These are phyloP conservation scores for Candida nanaspora DNA, from an alignment of 805 yeast species.

Conservation along the genomic window DNA sequence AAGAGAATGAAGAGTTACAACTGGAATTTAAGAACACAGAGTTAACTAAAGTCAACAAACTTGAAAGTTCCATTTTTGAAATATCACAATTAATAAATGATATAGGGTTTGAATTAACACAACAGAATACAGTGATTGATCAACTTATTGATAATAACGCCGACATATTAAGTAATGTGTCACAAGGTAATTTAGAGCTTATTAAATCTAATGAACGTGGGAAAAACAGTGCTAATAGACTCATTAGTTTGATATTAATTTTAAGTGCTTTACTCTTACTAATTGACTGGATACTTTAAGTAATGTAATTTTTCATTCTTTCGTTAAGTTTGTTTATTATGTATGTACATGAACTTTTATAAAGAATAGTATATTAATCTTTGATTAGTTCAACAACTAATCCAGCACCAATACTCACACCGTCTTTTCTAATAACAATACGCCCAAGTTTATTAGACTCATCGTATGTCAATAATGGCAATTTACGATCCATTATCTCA, in stretches of 20 bases:
- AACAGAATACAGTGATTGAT: slow-evolving; percentile 66
- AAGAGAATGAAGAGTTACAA: slow-evolving; percentile 50
- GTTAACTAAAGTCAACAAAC: slow-evolving; percentile 48
- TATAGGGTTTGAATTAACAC: slow-evolving; percentile 60
- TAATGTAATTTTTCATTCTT: too few relatives aligned
- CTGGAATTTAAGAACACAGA: slow-evolving; percentile 53
- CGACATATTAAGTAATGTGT: slow-evolving; percentile 56
- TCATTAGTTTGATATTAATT: slow-evolving; percentile 46
- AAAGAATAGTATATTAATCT: too few relatives aligned
- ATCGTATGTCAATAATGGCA: slow-evolving; percentile 45
- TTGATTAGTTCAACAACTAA: slow-evolving; percentile 10
- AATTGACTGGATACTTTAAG: slow-evolving; percentile 39
- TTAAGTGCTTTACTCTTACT: slow-evolving; percentile 51
- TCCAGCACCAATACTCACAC: slow-evolving; percentile 56
- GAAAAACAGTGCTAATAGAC: slow-evolving; percentile 49
- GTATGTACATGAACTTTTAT: neutral
- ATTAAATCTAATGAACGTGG: slow-evolving; percentile 61
- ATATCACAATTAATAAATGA: slow-evolving; percentile 71
- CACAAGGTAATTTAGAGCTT: slow-evolving; percentile 64
- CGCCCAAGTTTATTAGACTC: slow-evolving; percentile 53
- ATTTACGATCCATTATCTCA: slow-evolving; percentile 35
- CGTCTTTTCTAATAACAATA: slow-evolving; percentile 63
- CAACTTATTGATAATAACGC: slow-evolving; percentile 60
- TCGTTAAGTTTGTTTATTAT: too few relatives aligned
- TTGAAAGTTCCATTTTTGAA: slow-evolving; percentile 61